These are phyloP conservation scores for Phlebiopsis flavidoalba DNA, from an alignment of 768 basidiomycete species.

Conservation along the genomic window DNA sequence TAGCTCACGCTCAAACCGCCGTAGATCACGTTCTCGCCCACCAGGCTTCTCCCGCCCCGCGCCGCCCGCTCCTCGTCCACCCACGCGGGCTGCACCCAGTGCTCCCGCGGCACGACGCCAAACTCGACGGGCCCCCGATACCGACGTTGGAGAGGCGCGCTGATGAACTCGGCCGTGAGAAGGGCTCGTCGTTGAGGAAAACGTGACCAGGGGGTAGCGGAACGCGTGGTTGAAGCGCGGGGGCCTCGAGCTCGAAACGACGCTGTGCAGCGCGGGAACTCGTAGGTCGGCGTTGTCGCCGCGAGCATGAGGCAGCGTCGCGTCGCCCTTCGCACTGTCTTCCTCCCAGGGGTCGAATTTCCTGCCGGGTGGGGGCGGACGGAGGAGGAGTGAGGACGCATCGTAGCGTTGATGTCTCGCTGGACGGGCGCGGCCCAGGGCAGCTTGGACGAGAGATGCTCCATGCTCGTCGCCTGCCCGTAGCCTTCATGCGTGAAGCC, in stretches of 20 bases:
- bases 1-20: slow-evolving; percentile 51
- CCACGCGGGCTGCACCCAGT: slow-evolving; percentile 72
- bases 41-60: slow-evolving; percentile 50
- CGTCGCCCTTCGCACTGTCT: slow-evolving; percentile 24
- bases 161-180: slow-evolving; percentile 68
- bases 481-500: slow-evolving; percentile 63
- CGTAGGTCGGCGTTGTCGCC: slow-evolving; percentile 63
- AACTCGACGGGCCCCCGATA: slow-evolving; percentile 39
- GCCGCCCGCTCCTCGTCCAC: slow-evolving; percentile 63
- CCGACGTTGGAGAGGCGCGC: slow-evolving; percentile 19
- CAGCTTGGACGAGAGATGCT: slow-evolving; percentile 28
- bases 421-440: slow-evolving; percentile 13
- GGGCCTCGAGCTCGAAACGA: slow-evolving; percentile 81
- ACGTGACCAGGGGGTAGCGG: slow-evolving; percentile 83
- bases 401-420: background rate
- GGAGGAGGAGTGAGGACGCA: background rate
- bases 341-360: no score
- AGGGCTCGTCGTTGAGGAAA: slow-evolving; percentile 84
- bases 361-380: no score
- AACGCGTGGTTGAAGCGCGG: slow-evolving; percentile 80
- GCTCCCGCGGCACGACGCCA: slow-evolving; percentile 50
- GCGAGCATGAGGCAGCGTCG: slow-evolving; percentile 46
- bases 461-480: slow-evolving; percentile 54
- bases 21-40: slow-evolving; percentile 40
- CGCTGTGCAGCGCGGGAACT: slow-evolving; percentile 56